phyloP scores from a whole-genome alignment of 495 filamentous ascomycete species.

The Neurospora sp. region DNA sequence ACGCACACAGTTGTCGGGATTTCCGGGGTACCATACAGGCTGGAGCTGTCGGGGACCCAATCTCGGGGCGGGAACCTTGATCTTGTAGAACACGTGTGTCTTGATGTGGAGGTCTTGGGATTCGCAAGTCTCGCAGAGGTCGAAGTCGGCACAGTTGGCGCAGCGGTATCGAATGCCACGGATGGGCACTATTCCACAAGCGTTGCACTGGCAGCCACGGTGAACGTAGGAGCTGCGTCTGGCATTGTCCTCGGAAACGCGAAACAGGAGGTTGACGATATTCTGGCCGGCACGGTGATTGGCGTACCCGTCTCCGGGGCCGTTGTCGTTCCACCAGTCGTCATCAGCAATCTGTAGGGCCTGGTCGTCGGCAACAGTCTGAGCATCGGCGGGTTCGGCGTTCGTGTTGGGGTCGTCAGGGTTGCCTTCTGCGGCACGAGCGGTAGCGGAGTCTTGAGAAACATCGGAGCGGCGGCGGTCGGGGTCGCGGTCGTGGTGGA shows the following conservation, averaged over 20 bases:
- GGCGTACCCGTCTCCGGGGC: slow-evolving; percentile 16
- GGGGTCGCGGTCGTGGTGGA: slow-evolving; percentile 14
- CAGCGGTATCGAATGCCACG: slow-evolving; percentile 86
- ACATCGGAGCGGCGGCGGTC: slow-evolving; percentile 14
- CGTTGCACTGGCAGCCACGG: slow-evolving; percentile 87
- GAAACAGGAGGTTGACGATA: slow-evolving; percentile 60
- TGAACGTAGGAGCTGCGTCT: slow-evolving; percentile 82
- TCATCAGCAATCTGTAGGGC: slow-evolving; percentile 35
- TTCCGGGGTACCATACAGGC: slow-evolving; percentile 84
- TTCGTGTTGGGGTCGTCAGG: slow-evolving; percentile 36
- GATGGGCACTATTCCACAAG: slow-evolving; percentile 75
- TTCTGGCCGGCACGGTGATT: slow-evolving; percentile 61
- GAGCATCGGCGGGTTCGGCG: slow-evolving; percentile 40
- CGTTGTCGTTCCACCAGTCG: slow-evolving; percentile 40
- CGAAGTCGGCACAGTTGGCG: slow-evolving; percentile 85
- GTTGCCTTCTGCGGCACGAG: slow-evolving; percentile 1
- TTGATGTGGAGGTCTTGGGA: slow-evolving; percentile 74
- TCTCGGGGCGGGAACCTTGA: slow-evolving; percentile 37
- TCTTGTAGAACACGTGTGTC: slow-evolving; percentile 94
- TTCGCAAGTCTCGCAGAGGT: slow-evolving; percentile 85
- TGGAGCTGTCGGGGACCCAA: slow-evolving; percentile 50
- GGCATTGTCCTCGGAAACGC: slow-evolving; percentile 76
- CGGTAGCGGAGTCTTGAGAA: slow-evolving; percentile 17
- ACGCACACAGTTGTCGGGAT: slow-evolving; percentile 53
- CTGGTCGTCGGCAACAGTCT: slow-evolving; percentile 49